Percentiles rank a stretch among this genome's conserved stretches.
Evolutionary conservation across 1,139 yeast genomes (phyloP).

Genomic region (Blastobotrys ciferrii): DNA sequence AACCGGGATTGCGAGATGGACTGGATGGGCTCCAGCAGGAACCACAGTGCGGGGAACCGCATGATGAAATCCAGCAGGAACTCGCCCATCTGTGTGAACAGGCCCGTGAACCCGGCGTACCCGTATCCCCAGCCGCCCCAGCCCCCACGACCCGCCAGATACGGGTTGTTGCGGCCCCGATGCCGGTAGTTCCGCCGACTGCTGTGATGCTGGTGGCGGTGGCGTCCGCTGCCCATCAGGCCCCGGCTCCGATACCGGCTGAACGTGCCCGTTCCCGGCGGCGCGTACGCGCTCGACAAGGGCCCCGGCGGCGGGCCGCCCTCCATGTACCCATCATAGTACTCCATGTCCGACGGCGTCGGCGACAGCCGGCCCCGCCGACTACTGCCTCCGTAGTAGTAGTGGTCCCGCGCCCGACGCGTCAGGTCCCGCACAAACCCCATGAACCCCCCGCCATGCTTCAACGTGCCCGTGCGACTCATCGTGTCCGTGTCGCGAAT

Average conservation of each 20-base stretch:
- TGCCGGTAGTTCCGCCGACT: not conserved
- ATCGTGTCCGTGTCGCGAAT: not conserved
- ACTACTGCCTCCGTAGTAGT: not conserved
- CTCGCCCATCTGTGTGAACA: constrained; percentile 6
- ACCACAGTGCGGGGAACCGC: constrained; percentile 9
- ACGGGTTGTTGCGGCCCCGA: not conserved
- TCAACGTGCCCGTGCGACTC: constrained; percentile 1
- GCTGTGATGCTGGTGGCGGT: not conserved
- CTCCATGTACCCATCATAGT: not conserved
- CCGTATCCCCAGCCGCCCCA: not conserved
- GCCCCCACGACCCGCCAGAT: not conserved
- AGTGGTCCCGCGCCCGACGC: not conserved
- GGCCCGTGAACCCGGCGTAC: not conserved
- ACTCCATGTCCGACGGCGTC: not conserved
- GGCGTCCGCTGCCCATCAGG: not conserved
- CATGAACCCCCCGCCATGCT: not conserved
- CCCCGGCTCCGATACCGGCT: not conserved
- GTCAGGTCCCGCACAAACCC: not conserved
- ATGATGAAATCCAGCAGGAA: constrained; percentile 3
- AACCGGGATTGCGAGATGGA: constrained; percentile 13
- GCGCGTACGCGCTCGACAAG: not conserved
- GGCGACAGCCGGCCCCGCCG: not conserved
- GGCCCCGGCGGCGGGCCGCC: constrained; percentile 1
- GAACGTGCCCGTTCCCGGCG: not conserved
- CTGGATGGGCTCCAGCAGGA: constrained; percentile 9